These are phyloP conservation scores for Tulasnella sp. DNA, from an alignment of 768 basidiomycete species.

Conservation along the genomic window DNA sequence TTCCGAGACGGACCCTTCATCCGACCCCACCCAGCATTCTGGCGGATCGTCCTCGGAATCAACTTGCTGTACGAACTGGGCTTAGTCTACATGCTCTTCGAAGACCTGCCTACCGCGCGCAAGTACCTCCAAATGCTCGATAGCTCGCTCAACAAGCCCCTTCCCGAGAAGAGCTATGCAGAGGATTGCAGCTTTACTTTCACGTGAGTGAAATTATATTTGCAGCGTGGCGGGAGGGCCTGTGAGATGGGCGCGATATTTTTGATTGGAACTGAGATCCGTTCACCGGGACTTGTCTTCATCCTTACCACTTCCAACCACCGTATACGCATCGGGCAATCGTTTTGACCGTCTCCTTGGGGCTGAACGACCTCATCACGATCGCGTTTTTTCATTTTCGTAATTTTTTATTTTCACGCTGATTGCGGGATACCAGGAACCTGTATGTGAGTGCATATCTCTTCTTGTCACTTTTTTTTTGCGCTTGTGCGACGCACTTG, in stretches of 20 bases:
- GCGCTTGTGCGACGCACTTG: not conserved
- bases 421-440: slow-evolving; percentile 1
- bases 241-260: not conserved
- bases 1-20: slow-evolving; percentile 88
- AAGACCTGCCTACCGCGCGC: slow-evolving; percentile 73
- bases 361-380: not conserved
- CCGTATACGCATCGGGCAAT: not conserved
- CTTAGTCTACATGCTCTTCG: slow-evolving; percentile 80
- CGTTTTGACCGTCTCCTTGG: not conserved
- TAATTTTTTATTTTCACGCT: not conserved
- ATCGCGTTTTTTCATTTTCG: not conserved
- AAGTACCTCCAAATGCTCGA: slow-evolving; percentile 77
- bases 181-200: slow-evolving; percentile 68
- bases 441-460: not conserved
- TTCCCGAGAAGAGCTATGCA: slow-evolving; percentile 83
- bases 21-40: slow-evolving; percentile 80
- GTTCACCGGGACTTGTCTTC: not conserved
- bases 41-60: slow-evolving; percentile 72
- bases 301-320: not conserved
- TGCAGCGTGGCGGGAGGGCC: not conserved
- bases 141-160: slow-evolving; percentile 59
- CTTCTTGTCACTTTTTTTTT: not conserved
- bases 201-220: slow-evolving; percentile 22
- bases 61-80: slow-evolving; percentile 81
- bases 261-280: slow-evolving; percentile 4